These are phyloP conservation scores for Vitis cinerea DNA, from an alignment of 164 flowering plant genomes.

Conservation along the genomic window DNA sequence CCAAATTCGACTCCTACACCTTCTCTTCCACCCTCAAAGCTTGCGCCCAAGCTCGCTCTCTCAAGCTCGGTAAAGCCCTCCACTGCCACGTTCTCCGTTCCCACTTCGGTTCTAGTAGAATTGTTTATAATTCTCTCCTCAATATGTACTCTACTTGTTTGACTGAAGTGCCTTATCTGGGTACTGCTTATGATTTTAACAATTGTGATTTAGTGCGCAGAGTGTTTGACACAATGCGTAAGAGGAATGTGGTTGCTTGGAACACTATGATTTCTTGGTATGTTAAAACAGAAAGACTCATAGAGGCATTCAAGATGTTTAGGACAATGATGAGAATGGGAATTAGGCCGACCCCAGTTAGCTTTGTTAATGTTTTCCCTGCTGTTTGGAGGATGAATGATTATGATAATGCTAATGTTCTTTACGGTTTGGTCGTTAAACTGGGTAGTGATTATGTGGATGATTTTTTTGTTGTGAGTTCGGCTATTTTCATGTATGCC, in stretches of 20 bases:
- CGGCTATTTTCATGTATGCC: slow-evolving; percentile 64
- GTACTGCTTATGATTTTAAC: not conserved
- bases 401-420: slow-evolving; percentile 28
- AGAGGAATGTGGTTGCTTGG: slow-evolving; percentile 76
- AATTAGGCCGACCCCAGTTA: slow-evolving; percentile 57
- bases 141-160: slow-evolving; percentile 74
- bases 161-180: slow-evolving; percentile 2
- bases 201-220: slow-evolving; percentile 45
- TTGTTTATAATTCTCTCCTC: slow-evolving; percentile 76
- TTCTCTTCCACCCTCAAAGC: slow-evolving; percentile 87
- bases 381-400: slow-evolving; percentile 50
- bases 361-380: slow-evolving; percentile 80
- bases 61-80: slow-evolving; percentile 64
- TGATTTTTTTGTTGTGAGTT: slow-evolving; percentile 72
- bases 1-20: slow-evolving; percentile 62
- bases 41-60: slow-evolving; percentile 53
- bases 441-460: slow-evolving; percentile 51
- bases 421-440: slow-evolving; percentile 70
- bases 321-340: slow-evolving; percentile 60
- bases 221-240: slow-evolving; percentile 63
- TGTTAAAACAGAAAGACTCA: slow-evolving; percentile 46
- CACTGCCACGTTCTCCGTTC: slow-evolving; percentile 73
- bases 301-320: slow-evolving; percentile 52
- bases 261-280: slow-evolving; percentile 82
- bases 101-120: slow-evolving; percentile 43